Evolutionary conservation across 305 asterid genomes (phyloP).

Genomic region (Rubia peregrina): DNA sequence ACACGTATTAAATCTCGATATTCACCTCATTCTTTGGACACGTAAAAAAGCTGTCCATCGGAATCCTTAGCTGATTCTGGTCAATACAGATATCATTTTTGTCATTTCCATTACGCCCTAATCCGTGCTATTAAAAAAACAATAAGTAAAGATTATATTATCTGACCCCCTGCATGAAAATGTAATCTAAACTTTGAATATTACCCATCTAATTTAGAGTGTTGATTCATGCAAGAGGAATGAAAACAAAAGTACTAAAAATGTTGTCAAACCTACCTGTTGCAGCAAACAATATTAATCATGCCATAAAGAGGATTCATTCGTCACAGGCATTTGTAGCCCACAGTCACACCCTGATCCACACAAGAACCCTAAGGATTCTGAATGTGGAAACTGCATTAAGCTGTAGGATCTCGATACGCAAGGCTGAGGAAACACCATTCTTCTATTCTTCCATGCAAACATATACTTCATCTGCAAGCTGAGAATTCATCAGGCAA

Average conservation of each 20-base stretch:
- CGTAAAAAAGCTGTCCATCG: conserved; percentile 51
- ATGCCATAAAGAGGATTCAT: conserved; percentile 54
- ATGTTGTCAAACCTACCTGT: too few relatives aligned
- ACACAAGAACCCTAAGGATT: conserved; percentile 47
- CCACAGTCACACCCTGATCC: conserved; percentile 73
- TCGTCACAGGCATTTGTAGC: conserved; percentile 65
- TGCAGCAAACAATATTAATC: conserved; percentile 47
- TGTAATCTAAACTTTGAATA: too few relatives aligned
- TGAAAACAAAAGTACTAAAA: too few relatives aligned
- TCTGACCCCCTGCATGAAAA: too few relatives aligned
- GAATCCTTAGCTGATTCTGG: conserved; percentile 61
- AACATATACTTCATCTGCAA: conserved; percentile 79
- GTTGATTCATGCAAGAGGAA: too few relatives aligned
- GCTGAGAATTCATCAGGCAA: background rate
- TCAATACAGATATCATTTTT: too few relatives aligned
- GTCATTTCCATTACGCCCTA: too few relatives aligned
- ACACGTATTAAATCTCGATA: background rate
- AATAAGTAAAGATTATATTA: too few relatives aligned
- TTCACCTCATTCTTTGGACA: conserved; percentile 57
- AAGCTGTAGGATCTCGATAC: conserved; percentile 50
- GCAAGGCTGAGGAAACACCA: conserved; percentile 54
- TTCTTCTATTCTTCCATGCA: conserved; percentile 56
- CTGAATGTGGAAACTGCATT: conserved; percentile 82
- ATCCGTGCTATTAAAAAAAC: too few relatives aligned
- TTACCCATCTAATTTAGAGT: too few relatives aligned